Conservation (phyloP, 352 stramenopile species). For the Globisporangium irregulare region DNA sequence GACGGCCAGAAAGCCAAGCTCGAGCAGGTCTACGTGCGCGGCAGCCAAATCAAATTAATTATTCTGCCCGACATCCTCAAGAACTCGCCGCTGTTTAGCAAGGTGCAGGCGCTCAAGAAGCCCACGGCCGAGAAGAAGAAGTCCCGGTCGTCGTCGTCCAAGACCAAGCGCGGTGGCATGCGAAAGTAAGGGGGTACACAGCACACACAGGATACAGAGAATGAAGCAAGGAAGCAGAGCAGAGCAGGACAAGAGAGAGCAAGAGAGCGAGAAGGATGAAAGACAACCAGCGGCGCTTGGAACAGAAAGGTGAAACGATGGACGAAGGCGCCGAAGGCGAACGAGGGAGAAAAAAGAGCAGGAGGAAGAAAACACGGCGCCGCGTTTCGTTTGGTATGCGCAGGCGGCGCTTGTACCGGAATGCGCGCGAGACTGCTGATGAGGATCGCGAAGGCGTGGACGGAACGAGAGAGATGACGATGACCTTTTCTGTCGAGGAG, state of each 20-base stretch:
- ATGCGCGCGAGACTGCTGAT: neutral
- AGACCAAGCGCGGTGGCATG: conserved; percentile 21
- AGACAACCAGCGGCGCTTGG: neutral
- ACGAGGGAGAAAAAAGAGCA: neutral
- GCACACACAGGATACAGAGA: neutral
- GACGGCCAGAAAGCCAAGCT: conserved; percentile 81
- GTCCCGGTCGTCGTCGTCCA: conserved; percentile 22
- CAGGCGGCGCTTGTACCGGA: neutral
- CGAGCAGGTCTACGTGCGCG: conserved; percentile 93
- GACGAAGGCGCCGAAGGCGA: neutral
- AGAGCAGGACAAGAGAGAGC: too few relatives aligned
- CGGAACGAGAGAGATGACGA: neutral
- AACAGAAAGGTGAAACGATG: neutral
- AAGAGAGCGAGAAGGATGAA: neutral
- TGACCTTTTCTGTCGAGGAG: neutral
- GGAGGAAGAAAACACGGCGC: neutral
- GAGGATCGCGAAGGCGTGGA: neutral
- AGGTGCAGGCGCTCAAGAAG: conserved; percentile 89
- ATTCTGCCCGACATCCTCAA: conserved; percentile 96
- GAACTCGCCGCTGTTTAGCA: conserved; percentile 96
- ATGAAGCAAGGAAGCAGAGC: neutral
- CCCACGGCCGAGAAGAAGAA: conserved; percentile 60
- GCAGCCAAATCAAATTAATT: conserved; percentile 96
- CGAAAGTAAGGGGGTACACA: conserved; percentile 32
- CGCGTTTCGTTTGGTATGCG: neutral